Conservation (phyloP, 2,329 filamentous ascomycete species). For the Alternaria sp. region DNA sequence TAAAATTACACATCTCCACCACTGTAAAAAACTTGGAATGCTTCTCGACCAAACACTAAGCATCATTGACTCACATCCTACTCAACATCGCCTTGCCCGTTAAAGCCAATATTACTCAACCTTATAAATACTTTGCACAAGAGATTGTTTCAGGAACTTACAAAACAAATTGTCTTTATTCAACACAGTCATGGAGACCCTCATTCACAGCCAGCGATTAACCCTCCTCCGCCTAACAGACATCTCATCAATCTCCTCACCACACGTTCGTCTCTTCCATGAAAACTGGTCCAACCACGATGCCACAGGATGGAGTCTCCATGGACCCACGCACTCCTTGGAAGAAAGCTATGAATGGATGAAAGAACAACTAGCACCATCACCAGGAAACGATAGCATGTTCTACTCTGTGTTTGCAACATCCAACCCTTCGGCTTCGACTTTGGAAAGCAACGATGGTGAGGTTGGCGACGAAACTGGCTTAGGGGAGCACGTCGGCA, state of each 20-base stretch:
- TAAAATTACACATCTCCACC: not conserved
- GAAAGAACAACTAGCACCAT: constrained; percentile 14
- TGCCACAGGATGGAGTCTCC: constrained; percentile 39
- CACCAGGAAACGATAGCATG: constrained; percentile 15
- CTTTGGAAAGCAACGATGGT: not conserved
- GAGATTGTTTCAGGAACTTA: not conserved
- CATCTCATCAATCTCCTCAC: constrained; percentile 14
- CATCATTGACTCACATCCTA: not conserved
- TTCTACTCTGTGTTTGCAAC: constrained; percentile 28
- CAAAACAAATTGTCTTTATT: not conserved
- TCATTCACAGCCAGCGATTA: constrained; percentile 31
- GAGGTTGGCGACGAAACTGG: not conserved
- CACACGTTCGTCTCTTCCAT: constrained; percentile 40
- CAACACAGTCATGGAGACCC: not conserved
- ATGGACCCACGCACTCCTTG: constrained; percentile 26
- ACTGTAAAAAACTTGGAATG: not conserved
- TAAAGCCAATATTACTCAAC: not conserved
- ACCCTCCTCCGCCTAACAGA: constrained; percentile 33
- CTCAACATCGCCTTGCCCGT: not conserved
- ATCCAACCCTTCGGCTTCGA: not conserved
- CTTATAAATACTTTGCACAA: not conserved
- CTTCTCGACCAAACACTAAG: not conserved
- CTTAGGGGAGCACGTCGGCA: constrained; percentile 20
- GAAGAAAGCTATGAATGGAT: constrained; percentile 32
- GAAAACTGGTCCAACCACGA: constrained; percentile 32